Percentiles rank a stretch among this genome's conserved stretches.
phyloP scores from a whole-genome alignment of 2,329 filamentous ascomycete genomes.

The Nectriaceae sp. region DNA sequence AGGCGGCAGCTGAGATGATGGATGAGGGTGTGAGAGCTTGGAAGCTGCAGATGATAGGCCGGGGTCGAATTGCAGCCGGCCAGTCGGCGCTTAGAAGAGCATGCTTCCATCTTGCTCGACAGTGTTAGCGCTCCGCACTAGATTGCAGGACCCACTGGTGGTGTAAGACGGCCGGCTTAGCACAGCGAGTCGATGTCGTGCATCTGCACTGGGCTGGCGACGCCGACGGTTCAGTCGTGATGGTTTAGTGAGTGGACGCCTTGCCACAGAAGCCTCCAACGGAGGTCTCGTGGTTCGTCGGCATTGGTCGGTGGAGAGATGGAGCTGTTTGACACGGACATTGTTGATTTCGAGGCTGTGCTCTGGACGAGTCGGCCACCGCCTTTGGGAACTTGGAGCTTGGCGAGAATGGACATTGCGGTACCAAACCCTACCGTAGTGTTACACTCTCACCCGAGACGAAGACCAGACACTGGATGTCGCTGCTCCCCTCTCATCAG shows the following conservation, averaged over 20 bases:
- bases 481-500: not conserved
- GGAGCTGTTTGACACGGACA: conserved; percentile 21
- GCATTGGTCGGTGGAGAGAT: conserved; percentile 32
- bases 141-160: conserved; percentile 33
- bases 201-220: conserved; percentile 21
- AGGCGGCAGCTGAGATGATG: conserved; percentile 24
- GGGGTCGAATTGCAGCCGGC: conserved; percentile 29
- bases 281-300: conserved; percentile 33
- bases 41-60: conserved; percentile 36
- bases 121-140: conserved; percentile 31
- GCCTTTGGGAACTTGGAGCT: conserved; percentile 20
- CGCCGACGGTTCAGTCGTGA: not conserved
- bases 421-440: not conserved
- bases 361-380: not conserved
- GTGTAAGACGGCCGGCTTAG: conserved; percentile 31
- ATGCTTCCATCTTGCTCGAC: conserved; percentile 13
- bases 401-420: conserved; percentile 10
- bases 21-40: conserved; percentile 26
- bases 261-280: conserved; percentile 30
- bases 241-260: conserved; percentile 6
- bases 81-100: conserved; percentile 39
- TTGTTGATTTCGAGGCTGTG: conserved; percentile 13
- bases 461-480: not conserved
- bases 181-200: conserved; percentile 47
- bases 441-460: not conserved